A percentile compares a stretch with the other conserved stretches of the same genome.
Conservation (phyloP, 768 basidiomycete genomes). For the Panaeolus papilionaceus region DNA sequence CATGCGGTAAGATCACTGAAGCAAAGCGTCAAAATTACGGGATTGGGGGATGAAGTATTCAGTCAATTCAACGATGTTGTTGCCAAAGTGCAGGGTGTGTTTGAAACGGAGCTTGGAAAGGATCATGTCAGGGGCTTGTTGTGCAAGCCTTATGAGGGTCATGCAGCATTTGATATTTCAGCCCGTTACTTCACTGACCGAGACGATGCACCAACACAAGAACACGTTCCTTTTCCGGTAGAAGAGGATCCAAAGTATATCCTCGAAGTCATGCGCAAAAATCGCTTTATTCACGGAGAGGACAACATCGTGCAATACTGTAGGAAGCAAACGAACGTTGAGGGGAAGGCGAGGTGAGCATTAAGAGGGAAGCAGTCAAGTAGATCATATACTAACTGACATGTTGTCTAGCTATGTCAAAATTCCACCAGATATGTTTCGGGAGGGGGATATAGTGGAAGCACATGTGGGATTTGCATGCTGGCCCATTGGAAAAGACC, state of each 20-base stretch:
- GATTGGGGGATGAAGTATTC: not conserved
- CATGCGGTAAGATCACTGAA: not conserved
- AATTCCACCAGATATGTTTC: not conserved
- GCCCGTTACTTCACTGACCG: not conserved
- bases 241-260: not conserved
- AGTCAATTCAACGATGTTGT: not conserved
- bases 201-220: not conserved
- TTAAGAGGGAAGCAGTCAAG: not conserved
- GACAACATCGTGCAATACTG: not conserved
- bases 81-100: not conserved
- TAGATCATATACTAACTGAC: not conserved
- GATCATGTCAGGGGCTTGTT: not conserved
- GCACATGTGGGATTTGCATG: not conserved
- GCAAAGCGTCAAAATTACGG: not conserved
- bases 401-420: not conserved
- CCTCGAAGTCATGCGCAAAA: not conserved
- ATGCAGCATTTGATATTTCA: not conserved
- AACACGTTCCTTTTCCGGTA: not conserved
- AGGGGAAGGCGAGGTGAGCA: not conserved
- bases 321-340: not conserved
- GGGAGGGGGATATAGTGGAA: not conserved
- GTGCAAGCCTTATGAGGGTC: not conserved
- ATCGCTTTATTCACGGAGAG: not conserved
- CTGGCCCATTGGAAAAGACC: not conserved
- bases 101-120: not conserved